These are phyloP conservation scores for Agaricus sinodeliciosus DNA, from an alignment of 768 basidiomycete species.

Conservation along the genomic window DNA sequence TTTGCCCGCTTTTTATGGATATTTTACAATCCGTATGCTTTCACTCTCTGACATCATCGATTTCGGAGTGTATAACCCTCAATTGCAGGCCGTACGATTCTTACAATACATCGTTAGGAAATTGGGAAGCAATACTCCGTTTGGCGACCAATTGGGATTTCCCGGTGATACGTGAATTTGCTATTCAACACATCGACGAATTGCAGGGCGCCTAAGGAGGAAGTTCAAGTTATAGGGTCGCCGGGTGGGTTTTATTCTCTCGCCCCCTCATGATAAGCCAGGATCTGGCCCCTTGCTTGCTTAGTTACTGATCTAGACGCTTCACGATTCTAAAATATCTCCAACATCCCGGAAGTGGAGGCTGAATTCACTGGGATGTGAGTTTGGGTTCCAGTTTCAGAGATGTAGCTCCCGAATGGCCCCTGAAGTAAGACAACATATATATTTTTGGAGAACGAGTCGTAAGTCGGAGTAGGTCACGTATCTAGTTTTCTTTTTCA, in stretches of 20 bases:
- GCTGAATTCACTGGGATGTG: neutral
- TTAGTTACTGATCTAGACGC: neutral
- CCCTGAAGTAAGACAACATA: too few species aligned
- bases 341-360: neutral
- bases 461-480: neutral
- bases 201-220: neutral
- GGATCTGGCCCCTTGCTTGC: neutral
- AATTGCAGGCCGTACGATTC: neutral
- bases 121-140: neutral
- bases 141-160: neutral
- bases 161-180: neutral
- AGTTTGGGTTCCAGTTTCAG: neutral
- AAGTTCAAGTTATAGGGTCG: neutral
- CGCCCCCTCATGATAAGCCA: too few species aligned
- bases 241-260: neutral
- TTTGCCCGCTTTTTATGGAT: conserved; percentile 47
- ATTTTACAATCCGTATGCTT: conserved; percentile 47
- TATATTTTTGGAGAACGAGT: neutral
- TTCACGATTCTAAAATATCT: neutral
- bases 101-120: neutral
- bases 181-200: conserved; percentile 16
- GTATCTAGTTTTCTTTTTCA: too few species aligned
- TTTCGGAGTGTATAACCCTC: neutral
- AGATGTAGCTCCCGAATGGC: neutral
- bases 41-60: neutral